Evolutionary conservation across 768 basidiomycete genomes (phyloP).

Genomic region (Saitozyma sp.): DNA sequence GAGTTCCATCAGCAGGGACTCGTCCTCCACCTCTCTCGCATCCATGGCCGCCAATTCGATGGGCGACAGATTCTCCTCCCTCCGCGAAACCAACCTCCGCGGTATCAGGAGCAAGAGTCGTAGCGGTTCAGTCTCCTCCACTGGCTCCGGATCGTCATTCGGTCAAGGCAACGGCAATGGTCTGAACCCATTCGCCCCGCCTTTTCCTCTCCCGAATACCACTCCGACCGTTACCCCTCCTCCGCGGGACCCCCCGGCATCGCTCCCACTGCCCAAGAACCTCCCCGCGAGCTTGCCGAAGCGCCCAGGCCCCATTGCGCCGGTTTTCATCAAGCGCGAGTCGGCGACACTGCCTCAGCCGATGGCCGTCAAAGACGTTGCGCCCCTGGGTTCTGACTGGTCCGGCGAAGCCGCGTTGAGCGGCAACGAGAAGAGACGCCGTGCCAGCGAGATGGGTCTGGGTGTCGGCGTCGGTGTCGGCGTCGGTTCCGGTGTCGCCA

Average conservation of each 20-base stretch:
- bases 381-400: slow-evolving; percentile 38
- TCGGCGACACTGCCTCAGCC: slow-evolving; percentile 38
- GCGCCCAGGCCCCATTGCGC: slow-evolving; percentile 28
- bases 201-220: slow-evolving; percentile 26
- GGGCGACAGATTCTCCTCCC: background rate
- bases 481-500: too few species aligned
- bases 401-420: slow-evolving; percentile 27
- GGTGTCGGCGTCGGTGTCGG: too few species aligned
- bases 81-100: background rate
- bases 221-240: slow-evolving; percentile 5
- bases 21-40: background rate
- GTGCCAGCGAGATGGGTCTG: slow-evolving; percentile 24
- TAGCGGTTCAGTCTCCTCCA: background rate
- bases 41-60: background rate
- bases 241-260: background rate
- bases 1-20: background rate
- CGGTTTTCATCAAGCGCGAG: slow-evolving; percentile 40
- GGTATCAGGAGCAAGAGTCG: background rate
- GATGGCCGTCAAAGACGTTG: slow-evolving; percentile 35
- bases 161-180: background rate
- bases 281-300: slow-evolving; percentile 15
- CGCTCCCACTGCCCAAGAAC: slow-evolving; percentile 19
- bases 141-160: background rate
- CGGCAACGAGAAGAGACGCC: slow-evolving; percentile 34
- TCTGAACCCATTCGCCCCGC: slow-evolving; percentile 34